Conservation (phyloP, 2,329 filamentous ascomycete genomes). For the Ramularia collo-cygni region DNA sequence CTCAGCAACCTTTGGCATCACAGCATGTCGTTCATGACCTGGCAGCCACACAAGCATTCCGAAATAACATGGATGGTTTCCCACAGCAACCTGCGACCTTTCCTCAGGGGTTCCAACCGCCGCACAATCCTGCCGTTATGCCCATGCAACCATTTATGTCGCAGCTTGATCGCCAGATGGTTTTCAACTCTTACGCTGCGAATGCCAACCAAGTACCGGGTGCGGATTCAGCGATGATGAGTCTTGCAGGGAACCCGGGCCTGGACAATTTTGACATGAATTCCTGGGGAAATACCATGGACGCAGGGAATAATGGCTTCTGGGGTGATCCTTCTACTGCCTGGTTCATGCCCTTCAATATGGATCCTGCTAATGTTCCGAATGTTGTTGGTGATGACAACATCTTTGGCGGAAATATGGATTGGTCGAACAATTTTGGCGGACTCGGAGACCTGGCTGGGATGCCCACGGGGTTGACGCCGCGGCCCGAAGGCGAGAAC, state of each 20-base stretch:
- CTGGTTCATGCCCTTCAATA: slow-evolving; percentile 92
- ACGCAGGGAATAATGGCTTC: slow-evolving; percentile 16
- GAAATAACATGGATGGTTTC: slow-evolving; percentile 23
- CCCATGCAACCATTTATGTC: slow-evolving; percentile 46
- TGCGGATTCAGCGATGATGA: slow-evolving; percentile 17
- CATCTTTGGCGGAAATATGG: slow-evolving; percentile 24
- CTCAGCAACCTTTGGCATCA: slow-evolving; percentile 24
- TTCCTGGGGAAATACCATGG: slow-evolving; percentile 12
- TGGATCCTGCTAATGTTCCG: slow-evolving; percentile 58
- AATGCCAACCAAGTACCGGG: slow-evolving; percentile 37
- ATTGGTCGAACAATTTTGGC: slow-evolving; percentile 25
- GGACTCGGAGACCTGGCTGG: slow-evolving; percentile 22
- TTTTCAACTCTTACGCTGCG: slow-evolving; percentile 63
- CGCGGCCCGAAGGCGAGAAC: slow-evolving; percentile 2
- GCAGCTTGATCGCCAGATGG: slow-evolving; percentile 67
- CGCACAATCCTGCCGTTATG: slow-evolving; percentile 27
- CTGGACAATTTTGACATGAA: slow-evolving; percentile 25
- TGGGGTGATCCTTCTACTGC: slow-evolving; percentile 50
- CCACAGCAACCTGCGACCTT: slow-evolving; percentile 43
- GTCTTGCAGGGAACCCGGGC: slow-evolving; percentile 11
- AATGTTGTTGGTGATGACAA: slow-evolving; percentile 32
- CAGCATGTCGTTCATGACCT: slow-evolving; percentile 21
- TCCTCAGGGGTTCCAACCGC: slow-evolving; percentile 23
- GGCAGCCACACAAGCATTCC: slow-evolving; percentile 9
- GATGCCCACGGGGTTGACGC: slow-evolving; percentile 19